These are phyloP conservation scores for Microbotryum lychnidis-dioicae DNA, from an alignment of 1,284 basidiomycete species.

Conservation along the genomic window DNA sequence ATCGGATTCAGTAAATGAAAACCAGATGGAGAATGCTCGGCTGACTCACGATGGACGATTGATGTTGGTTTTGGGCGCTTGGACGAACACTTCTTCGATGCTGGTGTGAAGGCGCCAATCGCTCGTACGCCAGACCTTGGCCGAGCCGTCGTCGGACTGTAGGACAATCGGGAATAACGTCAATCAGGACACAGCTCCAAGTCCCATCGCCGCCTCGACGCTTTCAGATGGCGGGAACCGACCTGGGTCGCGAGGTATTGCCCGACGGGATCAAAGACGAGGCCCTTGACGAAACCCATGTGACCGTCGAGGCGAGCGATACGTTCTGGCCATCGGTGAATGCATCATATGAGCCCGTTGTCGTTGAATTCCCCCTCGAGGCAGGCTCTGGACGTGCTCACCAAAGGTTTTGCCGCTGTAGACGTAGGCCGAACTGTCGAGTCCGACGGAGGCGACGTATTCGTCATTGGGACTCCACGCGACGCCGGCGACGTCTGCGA, in stretches of 20 bases:
- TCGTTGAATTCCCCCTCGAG: too few relatives aligned
- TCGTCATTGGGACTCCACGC: slow-evolving; percentile 89
- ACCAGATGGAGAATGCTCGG: background rate
- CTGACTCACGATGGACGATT: slow-evolving; percentile 66
- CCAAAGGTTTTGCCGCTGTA: slow-evolving; percentile 87
- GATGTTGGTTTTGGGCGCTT: slow-evolving; percentile 90
- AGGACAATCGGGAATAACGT: slow-evolving; percentile 5
- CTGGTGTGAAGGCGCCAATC: slow-evolving; percentile 82
- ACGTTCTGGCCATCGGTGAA: slow-evolving; percentile 50
- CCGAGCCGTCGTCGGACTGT: slow-evolving; percentile 88
- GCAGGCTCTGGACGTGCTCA: slow-evolving; percentile 38
- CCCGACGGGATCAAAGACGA: slow-evolving; percentile 96
- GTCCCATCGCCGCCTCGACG: too few relatives aligned
- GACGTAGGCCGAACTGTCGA: slow-evolving; percentile 83
- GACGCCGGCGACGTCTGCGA: slow-evolving; percentile 81
- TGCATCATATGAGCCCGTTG: too few relatives aligned
- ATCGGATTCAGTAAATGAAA: too few relatives aligned
- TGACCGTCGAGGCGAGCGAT: slow-evolving; percentile 77
- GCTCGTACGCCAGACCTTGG: slow-evolving; percentile 91
- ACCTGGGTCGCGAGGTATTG: slow-evolving; percentile 81
- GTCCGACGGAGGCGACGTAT: slow-evolving; percentile 85
- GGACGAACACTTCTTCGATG: slow-evolving; percentile 80
- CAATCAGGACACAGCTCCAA: background rate
- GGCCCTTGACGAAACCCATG: slow-evolving; percentile 95
- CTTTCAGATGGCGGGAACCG: too few relatives aligned